Conservation (phyloP, 1,139 yeast genomes). For the Candida tetrigidarum region DNA sequence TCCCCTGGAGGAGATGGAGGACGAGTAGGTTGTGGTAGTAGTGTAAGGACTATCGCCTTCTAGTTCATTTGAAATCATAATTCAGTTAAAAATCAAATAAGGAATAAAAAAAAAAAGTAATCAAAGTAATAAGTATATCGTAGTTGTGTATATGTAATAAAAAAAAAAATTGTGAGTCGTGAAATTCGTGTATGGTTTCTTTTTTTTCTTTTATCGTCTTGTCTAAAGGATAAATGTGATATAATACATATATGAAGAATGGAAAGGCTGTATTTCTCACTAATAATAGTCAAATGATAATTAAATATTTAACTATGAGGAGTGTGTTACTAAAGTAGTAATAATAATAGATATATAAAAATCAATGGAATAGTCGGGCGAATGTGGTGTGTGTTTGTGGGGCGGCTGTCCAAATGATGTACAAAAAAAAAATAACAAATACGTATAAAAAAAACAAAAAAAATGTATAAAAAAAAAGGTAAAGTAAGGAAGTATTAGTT, state of each 20-base stretch:
- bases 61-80: slow-evolving; percentile 2
- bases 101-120: neutral
- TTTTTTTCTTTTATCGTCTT: neutral
- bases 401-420: neutral
- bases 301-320: slow-evolving; percentile 3
- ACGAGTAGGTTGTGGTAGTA: neutral
- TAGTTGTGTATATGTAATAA: neutral
- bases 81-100: neutral
- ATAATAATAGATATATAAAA: neutral
- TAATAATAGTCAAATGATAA: neutral
- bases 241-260: slow-evolving; percentile 4
- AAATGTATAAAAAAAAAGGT: slow-evolving; percentile 1
- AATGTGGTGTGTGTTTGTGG: neutral
- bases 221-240: neutral
- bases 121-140: no score
- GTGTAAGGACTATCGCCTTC: neutral
- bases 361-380: neutral
- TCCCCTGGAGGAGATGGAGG: neutral
- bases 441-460: neutral
- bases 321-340: neutral
- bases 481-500: neutral
- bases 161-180: neutral
- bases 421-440: neutral
- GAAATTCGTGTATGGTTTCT: neutral
- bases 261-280: neutral